phyloP scores from a whole-genome alignment of 164 flowering plant genomes.

The Liquidambar formosana region DNA sequence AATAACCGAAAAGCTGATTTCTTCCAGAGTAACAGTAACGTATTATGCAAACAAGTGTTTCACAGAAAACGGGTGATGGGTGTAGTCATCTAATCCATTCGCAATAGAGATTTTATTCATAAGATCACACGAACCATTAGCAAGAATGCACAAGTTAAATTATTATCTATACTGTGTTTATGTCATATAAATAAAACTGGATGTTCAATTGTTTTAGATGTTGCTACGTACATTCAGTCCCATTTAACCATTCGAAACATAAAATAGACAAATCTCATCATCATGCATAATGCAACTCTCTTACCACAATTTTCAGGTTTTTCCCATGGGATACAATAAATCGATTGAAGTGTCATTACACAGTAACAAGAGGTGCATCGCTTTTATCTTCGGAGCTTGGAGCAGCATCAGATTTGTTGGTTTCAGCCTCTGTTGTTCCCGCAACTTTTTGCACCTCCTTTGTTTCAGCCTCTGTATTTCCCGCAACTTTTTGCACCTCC shows the following conservation, averaged over 20 bases:
- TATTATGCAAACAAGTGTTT: too few species aligned
- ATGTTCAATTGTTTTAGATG: neutral
- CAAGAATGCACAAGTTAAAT: too few species aligned
- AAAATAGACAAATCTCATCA: too few species aligned
- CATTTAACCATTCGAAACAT: too few species aligned
- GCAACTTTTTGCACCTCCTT: conserved; percentile 9
- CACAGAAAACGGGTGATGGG: too few species aligned
- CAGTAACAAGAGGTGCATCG: conserved; percentile 19
- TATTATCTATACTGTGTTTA: too few species aligned
- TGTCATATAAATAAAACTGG: neutral
- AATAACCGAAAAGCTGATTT: too few species aligned
- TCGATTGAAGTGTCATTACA: neutral
- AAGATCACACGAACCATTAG: too few species aligned
- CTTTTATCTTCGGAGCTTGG: conserved; percentile 12
- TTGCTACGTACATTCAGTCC: neutral
- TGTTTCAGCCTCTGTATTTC: neutral
- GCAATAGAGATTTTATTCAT: too few species aligned
- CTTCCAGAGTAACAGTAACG: too few species aligned
- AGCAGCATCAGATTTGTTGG: neutral
- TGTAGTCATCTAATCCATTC: too few species aligned
- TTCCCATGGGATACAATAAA: neutral
- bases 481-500: conserved; percentile 9
- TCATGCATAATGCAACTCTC: neutral
- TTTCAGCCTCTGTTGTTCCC: neutral
- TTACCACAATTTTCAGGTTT: neutral